Evolutionary conservation across 2,329 filamentous ascomycete species (phyloP).

Genomic region (Colletotrichum liriopes): DNA sequence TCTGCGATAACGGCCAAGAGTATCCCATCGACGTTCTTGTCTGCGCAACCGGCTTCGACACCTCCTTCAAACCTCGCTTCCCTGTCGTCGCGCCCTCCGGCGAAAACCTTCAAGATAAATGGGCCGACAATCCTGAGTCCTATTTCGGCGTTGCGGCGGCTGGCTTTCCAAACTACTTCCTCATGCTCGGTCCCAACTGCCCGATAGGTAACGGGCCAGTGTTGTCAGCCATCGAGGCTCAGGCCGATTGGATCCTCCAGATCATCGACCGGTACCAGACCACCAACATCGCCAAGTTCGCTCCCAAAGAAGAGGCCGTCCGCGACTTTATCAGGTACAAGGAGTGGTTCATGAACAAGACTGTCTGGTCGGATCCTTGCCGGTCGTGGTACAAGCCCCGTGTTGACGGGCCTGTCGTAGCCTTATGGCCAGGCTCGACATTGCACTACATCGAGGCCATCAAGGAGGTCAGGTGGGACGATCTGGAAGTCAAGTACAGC

Average conservation of each 20-base stretch:
- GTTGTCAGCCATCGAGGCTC: constrained; percentile 60
- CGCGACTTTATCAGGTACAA: constrained; percentile 65
- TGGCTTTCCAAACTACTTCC: constrained; percentile 50
- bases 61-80: constrained; percentile 53
- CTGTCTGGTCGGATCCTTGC: constrained; percentile 63
- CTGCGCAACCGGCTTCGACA: constrained; percentile 48
- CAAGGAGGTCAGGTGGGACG: constrained; percentile 61
- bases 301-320: constrained; percentile 62
- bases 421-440: constrained; percentile 51
- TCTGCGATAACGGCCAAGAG: constrained; percentile 48
- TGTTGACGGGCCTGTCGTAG: constrained; percentile 41
- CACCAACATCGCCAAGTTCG: constrained; percentile 61
- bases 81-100: constrained; percentile 62
- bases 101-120: constrained; percentile 49
- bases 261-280: constrained; percentile 66
- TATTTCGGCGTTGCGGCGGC: constrained; percentile 52
- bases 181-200: constrained; percentile 59
- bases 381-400: constrained; percentile 45
- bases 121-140: constrained; percentile 48
- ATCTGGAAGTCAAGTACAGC: constrained; percentile 59
- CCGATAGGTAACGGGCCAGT: constrained; percentile 58
- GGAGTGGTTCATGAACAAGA: constrained; percentile 60
- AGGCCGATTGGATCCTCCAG: constrained; percentile 66
- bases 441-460: constrained; percentile 67
- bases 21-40: constrained; percentile 48